Conservation (phyloP, 2,329 filamentous ascomycete species). For the Pezicula rhizophila region DNA sequence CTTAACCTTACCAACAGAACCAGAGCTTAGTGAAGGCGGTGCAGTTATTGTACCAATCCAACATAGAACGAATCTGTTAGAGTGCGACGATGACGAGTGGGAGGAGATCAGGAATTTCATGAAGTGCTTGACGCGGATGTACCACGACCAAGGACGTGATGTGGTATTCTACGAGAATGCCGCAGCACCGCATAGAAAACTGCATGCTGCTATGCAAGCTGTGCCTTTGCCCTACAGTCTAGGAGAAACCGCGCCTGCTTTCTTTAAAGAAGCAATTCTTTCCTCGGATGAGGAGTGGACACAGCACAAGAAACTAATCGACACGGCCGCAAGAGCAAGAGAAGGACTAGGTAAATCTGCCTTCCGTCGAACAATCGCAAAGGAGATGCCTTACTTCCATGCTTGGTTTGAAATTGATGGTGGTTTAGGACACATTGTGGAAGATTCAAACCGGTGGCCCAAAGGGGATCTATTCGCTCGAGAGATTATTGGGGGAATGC, state of each 20-base stretch:
- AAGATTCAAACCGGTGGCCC: conserved; percentile 81
- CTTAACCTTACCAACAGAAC: conserved; percentile 82
- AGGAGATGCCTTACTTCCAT: conserved; percentile 98
- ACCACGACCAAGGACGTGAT: conserved; percentile 85
- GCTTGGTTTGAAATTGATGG: conserved; percentile 93
- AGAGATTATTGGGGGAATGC: conserved; percentile 87
- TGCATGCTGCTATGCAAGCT: conserved; percentile 79
- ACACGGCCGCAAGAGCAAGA: conserved; percentile 64
- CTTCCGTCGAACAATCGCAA: conserved; percentile 76
- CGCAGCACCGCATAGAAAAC: conserved; percentile 67
- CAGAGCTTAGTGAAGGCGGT: conserved; percentile 76
- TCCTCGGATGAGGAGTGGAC: conserved; percentile 87
- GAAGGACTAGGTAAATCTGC: conserved; percentile 71
- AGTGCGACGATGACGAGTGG: conserved; percentile 99
- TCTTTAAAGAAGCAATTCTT: conserved; percentile 92
- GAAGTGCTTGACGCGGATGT: conserved; percentile 91
- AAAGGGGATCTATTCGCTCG: conserved; percentile 86
- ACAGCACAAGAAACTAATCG: conserved; percentile 91
- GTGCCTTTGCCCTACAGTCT: conserved; percentile 86
- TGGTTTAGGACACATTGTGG: conserved; percentile 85
- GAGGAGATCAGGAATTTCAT: conserved; percentile 99
- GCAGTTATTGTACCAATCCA: conserved; percentile 85
- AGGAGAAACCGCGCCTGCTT: conserved; percentile 87
- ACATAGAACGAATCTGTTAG: conserved; percentile 84
- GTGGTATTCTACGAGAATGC: conserved; percentile 98